Evolutionary conservation across 2,329 filamentous ascomycete genomes (phyloP).

Genomic region (Magnaporthiopsis rhizophila): DNA sequence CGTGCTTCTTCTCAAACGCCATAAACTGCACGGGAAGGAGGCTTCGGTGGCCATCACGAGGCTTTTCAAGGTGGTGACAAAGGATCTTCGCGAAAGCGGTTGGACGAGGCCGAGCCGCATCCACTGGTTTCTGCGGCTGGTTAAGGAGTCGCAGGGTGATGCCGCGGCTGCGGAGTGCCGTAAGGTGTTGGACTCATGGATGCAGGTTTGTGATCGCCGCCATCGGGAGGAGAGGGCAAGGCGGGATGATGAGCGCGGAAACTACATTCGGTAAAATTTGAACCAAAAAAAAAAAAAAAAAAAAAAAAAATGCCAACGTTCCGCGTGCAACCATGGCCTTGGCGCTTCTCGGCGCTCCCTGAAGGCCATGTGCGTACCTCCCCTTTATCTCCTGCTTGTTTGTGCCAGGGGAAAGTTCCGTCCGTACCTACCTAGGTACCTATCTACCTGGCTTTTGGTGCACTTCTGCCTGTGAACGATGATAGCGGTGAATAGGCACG

Average conservation of each 20-base stretch:
- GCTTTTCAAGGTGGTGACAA: conserved; percentile 26
- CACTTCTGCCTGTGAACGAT: no score
- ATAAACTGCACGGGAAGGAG: not conserved
- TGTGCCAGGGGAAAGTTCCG: no score
- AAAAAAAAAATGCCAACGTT: no score
- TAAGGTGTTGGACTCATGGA: conserved; percentile 18
- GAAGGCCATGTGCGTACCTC: no score
- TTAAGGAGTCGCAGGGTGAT: conserved; percentile 20
- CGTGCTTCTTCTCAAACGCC: conserved; percentile 7
- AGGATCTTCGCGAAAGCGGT: conserved; percentile 23
- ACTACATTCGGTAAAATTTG: no score
- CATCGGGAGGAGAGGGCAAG: not conserved
- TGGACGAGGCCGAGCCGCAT: conserved; percentile 27
- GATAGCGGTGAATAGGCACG: no score
- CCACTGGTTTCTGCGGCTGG: conserved; percentile 25
- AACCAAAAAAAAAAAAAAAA: no score
- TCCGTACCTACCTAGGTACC: no score
- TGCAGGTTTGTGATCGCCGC: conserved; percentile 11
- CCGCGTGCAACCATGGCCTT: no score
- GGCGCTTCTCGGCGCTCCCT: no score
- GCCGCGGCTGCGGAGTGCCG: conserved; percentile 15
- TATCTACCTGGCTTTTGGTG: no score
- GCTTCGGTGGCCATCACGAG: conserved; percentile 15
- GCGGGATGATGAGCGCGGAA: not conserved
- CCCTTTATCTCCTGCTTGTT: no score